Evolutionary conservation across 2,329 filamentous ascomycete species (phyloP).

Genomic region (Exserohilum turcica): DNA sequence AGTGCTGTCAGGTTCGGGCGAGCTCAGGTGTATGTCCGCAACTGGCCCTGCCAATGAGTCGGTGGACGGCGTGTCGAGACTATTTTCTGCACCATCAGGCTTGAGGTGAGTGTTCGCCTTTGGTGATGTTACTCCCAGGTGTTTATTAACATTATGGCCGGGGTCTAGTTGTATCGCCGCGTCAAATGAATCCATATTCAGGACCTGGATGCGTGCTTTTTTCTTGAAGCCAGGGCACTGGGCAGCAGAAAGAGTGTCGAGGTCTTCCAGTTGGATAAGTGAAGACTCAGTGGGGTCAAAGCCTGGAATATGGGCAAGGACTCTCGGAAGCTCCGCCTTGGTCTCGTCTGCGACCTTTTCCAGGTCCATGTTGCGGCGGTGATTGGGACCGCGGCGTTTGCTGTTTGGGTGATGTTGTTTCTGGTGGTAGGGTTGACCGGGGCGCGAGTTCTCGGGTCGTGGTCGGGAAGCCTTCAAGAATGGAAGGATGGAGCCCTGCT

Average conservation of each 20-base stretch:
- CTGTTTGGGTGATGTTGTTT: slow-evolving; percentile 2
- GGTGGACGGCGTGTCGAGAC: not conserved
- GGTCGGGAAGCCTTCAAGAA: slow-evolving; percentile 22
- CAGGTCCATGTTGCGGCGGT: slow-evolving; percentile 30
- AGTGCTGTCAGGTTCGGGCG: too few species aligned
- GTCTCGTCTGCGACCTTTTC: slow-evolving; percentile 35
- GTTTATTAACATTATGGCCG: slow-evolving; percentile 17
- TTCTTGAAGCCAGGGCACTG: slow-evolving; percentile 32
- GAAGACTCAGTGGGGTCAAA: slow-evolving; percentile 29
- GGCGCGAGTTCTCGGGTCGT: slow-evolving; percentile 15
- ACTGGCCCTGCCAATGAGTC: not conserved
- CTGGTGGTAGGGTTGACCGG: slow-evolving; percentile 25
- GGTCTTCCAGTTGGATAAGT: slow-evolving; percentile 21
- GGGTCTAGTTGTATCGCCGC: slow-evolving; percentile 37
- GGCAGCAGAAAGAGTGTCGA: slow-evolving; percentile 20
- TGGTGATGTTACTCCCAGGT: slow-evolving; percentile 4
- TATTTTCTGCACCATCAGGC: not conserved
- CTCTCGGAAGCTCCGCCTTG: slow-evolving; percentile 25
- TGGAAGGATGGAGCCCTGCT: slow-evolving; percentile 29
- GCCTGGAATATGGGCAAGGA: slow-evolving; percentile 23
- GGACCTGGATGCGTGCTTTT: slow-evolving; percentile 37
- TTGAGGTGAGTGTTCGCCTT: not conserved
- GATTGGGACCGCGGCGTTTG: slow-evolving; percentile 23
- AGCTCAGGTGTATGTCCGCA: not conserved
- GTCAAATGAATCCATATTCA: slow-evolving; percentile 43